phyloP scores from a whole-genome alignment of 2,329 filamentous ascomycete genomes.

The Capronia americana region DNA sequence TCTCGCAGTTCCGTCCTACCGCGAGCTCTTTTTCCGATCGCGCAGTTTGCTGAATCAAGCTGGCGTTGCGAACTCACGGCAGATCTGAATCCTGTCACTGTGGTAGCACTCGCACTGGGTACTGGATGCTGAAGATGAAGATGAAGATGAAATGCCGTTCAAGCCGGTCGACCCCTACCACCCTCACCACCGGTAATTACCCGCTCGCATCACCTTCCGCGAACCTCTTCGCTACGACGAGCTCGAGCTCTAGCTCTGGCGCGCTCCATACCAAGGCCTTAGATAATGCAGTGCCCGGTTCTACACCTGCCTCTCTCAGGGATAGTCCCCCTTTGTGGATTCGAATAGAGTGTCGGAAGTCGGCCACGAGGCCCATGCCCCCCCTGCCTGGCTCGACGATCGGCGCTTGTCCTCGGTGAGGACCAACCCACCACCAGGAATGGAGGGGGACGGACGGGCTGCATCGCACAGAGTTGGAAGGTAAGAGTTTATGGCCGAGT shows the following conservation, averaged over 20 bases:
- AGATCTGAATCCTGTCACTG: background rate
- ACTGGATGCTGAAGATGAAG: background rate
- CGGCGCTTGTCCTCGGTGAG: background rate
- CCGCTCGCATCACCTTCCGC: constrained; percentile 6
- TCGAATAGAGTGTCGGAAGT: constrained; percentile 17
- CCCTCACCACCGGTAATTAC: background rate
- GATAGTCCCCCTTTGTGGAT: background rate
- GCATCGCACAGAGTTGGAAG: background rate
- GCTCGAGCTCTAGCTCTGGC: background rate
- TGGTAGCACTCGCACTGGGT: background rate
- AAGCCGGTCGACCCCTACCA: background rate
- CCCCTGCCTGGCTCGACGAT: background rate
- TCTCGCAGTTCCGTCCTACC: background rate
- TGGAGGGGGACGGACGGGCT: background rate
- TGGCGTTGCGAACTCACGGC: background rate
- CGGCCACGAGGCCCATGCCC: constrained; percentile 8
- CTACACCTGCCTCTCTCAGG: background rate
- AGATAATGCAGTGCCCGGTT: background rate
- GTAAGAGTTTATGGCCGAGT: too few relatives aligned
- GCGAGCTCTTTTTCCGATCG: background rate
- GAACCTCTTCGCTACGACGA: background rate
- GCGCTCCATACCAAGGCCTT: background rate
- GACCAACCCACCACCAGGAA: background rate
- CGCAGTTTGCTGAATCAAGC: background rate
- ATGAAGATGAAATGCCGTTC: constrained; percentile 3